Evolutionary conservation across 2,329 filamentous ascomycete species (phyloP), one percentile per base, ranked within the genome.

Genomic region (Alternaria postmessia): DNA sequence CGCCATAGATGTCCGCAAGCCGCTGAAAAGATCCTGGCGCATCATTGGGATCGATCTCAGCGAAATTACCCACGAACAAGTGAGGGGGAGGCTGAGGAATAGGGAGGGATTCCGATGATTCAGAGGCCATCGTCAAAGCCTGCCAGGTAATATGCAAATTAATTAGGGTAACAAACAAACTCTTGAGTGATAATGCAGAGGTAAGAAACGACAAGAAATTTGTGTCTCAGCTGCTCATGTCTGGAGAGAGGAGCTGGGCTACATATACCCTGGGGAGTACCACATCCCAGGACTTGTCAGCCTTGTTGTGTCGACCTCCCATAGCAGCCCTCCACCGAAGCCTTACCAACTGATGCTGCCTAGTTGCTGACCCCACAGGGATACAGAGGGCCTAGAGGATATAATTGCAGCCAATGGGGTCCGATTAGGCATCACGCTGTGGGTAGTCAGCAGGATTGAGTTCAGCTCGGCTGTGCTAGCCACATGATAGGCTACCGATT

Each of bases 391-490:
- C 20, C 30, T 24, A 36, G 18, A 28, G 43, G 24, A 53, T 18
- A 36, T 12, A 20, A 12, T n/a, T 32, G 20, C 26, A 48, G 20
- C 51, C 42, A 48, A 53, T 54, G 30, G 20, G 9, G 18, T 8
- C 20, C 36, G 20, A 14, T 41, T 9, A 24, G 24, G 7, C n/a
- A 43, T 47, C 18, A 39, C 42, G 46, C 22, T 46, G 18, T 34
- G 14, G 14, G 11, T 22, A 56, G 20, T 26, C 24, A 51, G 52
- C 39, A 4, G 26, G 48, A 32, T 41, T n/a, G 52, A 3, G 44
- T 56, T 59, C 57, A 59, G 57, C 57, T 56, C 44, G 57, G 57
- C 57, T 59, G 57, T 59, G 57, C 39, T 26, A 56, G 47, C 38
- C 46, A 22, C 30, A 24, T 32, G n/a, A 36, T 38, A 39, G 26